Percentiles rank a stretch among this genome's conserved stretches.
These are phyloP conservation scores for Gastrolobium villosum DNA, from an alignment of 306 rosid genomes.

Conservation along the genomic window DNA sequence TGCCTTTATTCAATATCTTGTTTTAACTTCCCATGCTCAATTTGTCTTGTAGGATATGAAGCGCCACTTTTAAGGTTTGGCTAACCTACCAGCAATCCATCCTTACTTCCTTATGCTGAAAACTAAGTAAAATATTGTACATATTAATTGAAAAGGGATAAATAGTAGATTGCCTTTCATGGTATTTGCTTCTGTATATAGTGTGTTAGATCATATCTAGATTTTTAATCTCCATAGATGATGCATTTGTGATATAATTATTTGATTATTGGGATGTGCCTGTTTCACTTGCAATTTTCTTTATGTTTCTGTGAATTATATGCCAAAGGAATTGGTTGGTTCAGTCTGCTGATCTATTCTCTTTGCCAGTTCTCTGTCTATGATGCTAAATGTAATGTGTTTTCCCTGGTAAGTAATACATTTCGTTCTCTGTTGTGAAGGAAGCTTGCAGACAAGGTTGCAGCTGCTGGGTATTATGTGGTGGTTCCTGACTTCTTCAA, in stretches of 20 bases:
- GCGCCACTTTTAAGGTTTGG: constrained; percentile 75
- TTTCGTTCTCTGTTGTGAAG: constrained; percentile 51
- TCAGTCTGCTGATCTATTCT: not conserved
- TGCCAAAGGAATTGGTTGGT: not conserved
- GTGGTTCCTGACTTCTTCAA: constrained; percentile 71
- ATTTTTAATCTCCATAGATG: too few relatives aligned
- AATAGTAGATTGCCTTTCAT: not conserved
- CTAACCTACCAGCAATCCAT: not conserved
- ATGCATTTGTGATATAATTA: too few relatives aligned
- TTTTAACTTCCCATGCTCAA: too few relatives aligned
- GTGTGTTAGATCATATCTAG: too few relatives aligned
- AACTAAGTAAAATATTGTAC: too few relatives aligned
- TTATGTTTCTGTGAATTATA: not conserved
- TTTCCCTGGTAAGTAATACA: constrained; percentile 25
- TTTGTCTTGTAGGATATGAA: constrained; percentile 66
- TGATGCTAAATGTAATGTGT: not conserved
- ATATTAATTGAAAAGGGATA: not conserved
- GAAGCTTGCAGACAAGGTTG: constrained; percentile 77
- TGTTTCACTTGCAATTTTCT: not conserved
- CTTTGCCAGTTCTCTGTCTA: not conserved
- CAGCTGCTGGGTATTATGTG: constrained; percentile 68
- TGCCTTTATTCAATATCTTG: constrained; percentile 27
- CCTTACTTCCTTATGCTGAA: too few relatives aligned
- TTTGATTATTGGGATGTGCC: too few relatives aligned
- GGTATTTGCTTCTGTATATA: too few relatives aligned